These are phyloP conservation scores for Schrenkiella parvula DNA, from an alignment of 345 rosid genomes.

Conservation along the genomic window DNA sequence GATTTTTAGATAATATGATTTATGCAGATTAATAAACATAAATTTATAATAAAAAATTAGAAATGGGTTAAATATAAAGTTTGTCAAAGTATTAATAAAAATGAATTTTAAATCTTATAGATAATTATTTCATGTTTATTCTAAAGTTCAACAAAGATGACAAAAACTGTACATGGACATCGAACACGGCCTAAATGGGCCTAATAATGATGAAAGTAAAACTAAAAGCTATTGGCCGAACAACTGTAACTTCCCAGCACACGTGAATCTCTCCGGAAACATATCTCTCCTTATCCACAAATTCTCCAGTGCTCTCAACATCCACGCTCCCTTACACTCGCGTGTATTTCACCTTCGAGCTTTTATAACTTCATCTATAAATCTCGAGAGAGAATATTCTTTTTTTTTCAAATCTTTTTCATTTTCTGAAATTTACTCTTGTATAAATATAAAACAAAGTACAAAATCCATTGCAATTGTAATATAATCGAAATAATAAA, in stretches of 20 bases:
- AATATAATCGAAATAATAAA: neutral
- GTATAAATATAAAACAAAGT: neutral
- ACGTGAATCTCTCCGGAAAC: neutral
- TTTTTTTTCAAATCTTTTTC: neutral
- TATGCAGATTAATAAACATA: no score
- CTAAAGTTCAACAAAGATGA: no score
- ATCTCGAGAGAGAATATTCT: neutral
- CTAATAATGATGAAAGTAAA: no score
- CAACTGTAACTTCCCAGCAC: neutral
- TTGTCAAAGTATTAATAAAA: no score
- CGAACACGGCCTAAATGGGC: no score
- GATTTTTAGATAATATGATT: no score
- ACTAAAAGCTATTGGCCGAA: neutral
- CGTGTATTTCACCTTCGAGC: neutral
- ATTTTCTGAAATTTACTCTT: neutral
- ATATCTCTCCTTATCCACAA: slow-evolving; percentile 12
- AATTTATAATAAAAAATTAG: no score
- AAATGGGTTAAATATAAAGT: no score
- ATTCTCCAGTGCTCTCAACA: neutral
- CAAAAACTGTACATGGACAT: no score
- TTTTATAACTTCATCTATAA: neutral
- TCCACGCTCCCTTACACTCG: neutral
- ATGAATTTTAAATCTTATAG: no score
- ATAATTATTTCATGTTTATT: no score
- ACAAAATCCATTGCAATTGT: neutral